Evolutionary conservation across 768 basidiomycete genomes (phyloP).

Genomic region (Leccinum sublutescens): DNA sequence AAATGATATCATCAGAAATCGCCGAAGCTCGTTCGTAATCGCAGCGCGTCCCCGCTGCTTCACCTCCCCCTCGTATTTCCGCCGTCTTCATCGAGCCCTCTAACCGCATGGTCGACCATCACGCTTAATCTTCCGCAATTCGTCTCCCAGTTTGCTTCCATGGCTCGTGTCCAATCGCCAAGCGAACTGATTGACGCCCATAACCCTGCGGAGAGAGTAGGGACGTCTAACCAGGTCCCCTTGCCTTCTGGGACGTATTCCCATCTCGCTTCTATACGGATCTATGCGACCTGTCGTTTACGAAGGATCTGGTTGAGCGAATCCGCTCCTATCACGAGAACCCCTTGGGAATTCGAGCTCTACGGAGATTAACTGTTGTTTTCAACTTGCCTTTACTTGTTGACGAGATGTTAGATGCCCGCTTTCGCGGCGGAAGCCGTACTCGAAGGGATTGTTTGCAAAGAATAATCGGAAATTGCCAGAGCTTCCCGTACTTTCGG

Average conservation of each 20-base stretch:
- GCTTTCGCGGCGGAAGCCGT: conserved; percentile 20
- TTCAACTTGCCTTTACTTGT: conserved; percentile 13
- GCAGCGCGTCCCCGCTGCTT: conserved; percentile 51
- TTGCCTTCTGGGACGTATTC: conserved; percentile 58
- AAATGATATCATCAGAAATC: conserved; percentile 42
- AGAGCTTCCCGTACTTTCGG: conserved; percentile 14
- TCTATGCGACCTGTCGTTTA: conserved; percentile 77
- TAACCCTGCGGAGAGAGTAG: conserved; percentile 22
- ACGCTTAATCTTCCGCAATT: conserved; percentile 58
- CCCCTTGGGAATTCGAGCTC: conserved; percentile 77
- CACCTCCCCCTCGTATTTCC: conserved; percentile 73
- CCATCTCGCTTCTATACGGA: conserved; percentile 68
- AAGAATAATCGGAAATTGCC: conserved; percentile 21
- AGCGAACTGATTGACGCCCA: conserved; percentile 23
- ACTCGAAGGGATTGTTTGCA: conserved; percentile 17
- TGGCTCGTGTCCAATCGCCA: conserved; percentile 31
- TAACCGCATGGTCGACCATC: conserved; percentile 73
- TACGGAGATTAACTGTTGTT: conserved; percentile 41
- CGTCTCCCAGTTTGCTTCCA: conserved; percentile 59
- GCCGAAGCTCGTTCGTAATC: conserved; percentile 47
- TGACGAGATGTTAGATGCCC: conserved; percentile 20
- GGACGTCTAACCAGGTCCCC: conserved; percentile 18
- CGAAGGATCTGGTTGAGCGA: conserved; percentile 76
- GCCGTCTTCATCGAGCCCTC: conserved; percentile 45
- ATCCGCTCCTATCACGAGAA: conserved; percentile 45